Percentiles rank a stretch among this genome's conserved stretches.
phyloP scores from a whole-genome alignment of 2,329 filamentous ascomycete species.

The Boeremia exigua region DNA sequence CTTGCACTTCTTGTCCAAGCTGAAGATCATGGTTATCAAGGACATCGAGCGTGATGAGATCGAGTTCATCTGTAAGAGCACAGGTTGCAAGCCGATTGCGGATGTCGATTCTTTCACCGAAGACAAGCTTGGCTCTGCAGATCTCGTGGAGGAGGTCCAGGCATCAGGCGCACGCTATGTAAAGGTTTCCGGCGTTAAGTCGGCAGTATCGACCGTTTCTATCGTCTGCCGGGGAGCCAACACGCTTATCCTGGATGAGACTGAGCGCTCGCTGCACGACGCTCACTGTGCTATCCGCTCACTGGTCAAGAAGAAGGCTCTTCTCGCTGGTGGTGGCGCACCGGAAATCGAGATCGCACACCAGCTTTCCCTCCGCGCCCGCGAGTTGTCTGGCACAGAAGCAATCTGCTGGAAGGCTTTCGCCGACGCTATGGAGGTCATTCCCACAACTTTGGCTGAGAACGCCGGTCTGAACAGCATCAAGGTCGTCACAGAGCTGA shows the following conservation, averaged over 20 bases:
- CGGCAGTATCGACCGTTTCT: constrained; percentile 83
- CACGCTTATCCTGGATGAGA: constrained; percentile 91
- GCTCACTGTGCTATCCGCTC: constrained; percentile 97
- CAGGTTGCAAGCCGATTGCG: constrained; percentile 97
- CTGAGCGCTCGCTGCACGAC: constrained; percentile 94
- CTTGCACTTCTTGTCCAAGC: constrained; percentile 95
- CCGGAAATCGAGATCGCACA: constrained; percentile 96
- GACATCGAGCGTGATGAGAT: constrained; percentile 99
- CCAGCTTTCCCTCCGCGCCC: constrained; percentile 79
- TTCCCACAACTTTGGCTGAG: constrained; percentile 94
- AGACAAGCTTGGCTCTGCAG: constrained; percentile 93
- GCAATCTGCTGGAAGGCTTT: constrained; percentile 99
- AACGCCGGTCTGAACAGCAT: constrained; percentile 98
- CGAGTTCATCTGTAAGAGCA: constrained; percentile 99
- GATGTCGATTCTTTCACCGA: constrained; percentile 99
- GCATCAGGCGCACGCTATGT: constrained; percentile 88
- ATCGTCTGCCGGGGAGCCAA: constrained; percentile 96
- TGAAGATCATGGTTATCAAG: constrained; percentile 94
- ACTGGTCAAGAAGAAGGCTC: constrained; percentile 98
- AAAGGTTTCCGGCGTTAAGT: constrained; percentile 91
- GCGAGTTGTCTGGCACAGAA: constrained; percentile 86
- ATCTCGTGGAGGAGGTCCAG: constrained; percentile 91
- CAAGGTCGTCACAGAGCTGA: constrained; percentile 95
- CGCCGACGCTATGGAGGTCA: constrained; percentile 95
- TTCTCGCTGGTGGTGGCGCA: constrained; percentile 95